Evolutionary conservation across 1,139 yeast genomes (phyloP).

Genomic region (Magnusiomyces ingens): DNA sequence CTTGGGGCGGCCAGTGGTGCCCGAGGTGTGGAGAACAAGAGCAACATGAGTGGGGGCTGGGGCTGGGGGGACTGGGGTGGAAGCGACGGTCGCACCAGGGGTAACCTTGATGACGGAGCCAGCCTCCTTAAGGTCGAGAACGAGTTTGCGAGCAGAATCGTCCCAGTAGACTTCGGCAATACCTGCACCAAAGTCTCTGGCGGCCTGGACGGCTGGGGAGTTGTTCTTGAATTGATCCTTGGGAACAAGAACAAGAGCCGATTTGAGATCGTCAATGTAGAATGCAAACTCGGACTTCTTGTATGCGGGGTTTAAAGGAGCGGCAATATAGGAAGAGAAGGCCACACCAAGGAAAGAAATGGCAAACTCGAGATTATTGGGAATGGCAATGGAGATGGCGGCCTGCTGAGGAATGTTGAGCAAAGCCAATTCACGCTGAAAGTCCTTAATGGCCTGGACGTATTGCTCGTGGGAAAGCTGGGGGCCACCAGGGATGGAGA

Average conservation of each 20-base stretch:
- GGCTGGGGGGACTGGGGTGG: conserved; percentile 35
- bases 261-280: conserved; percentile 51
- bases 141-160: conserved; percentile 22
- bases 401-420: conserved; percentile 34
- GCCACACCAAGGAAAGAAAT: conserved; percentile 49
- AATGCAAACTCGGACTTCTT: conserved; percentile 54
- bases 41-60: conserved; percentile 46
- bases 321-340: conserved; percentile 49
- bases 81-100: conserved; percentile 1
- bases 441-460: conserved; percentile 22
- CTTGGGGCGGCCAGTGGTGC: conserved; percentile 67
- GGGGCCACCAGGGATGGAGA: conserved; percentile 28
- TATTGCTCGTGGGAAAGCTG: conserved; percentile 27
- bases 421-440: conserved; percentile 27
- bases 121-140: conserved; percentile 23
- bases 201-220: conserved; percentile 45
- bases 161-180: conserved; percentile 48
- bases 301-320: conserved; percentile 59
- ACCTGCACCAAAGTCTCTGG: conserved; percentile 40
- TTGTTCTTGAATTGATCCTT: conserved; percentile 37
- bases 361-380: conserved; percentile 52
- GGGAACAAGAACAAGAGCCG: conserved; percentile 51
- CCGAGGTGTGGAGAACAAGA: conserved; percentile 59
- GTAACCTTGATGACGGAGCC: conserved; percentile 18
- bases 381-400: conserved; percentile 52